phyloP scores from a whole-genome alignment of 768 basidiomycete species.

The Neoboletus magnificus region DNA sequence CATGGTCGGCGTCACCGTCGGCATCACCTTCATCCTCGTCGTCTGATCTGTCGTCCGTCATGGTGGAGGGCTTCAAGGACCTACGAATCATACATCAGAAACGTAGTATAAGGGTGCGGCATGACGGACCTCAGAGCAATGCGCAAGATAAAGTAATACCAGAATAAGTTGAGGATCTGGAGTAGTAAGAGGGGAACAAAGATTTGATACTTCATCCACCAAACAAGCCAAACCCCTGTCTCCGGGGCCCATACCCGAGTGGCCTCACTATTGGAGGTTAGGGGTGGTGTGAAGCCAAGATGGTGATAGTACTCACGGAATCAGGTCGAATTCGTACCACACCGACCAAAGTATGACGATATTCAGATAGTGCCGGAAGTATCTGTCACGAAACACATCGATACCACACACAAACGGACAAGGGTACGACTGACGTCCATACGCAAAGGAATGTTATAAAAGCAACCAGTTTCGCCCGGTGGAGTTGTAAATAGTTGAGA shows the following conservation, averaged over 20 bases:
- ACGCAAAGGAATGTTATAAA: slow-evolving; percentile 65
- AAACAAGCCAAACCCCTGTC: slow-evolving; percentile 64
- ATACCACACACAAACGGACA: neutral
- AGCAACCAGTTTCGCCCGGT: slow-evolving; percentile 55
- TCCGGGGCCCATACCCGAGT: slow-evolving; percentile 55
- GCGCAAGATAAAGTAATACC: slow-evolving; percentile 84
- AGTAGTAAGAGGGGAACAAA: slow-evolving; percentile 72
- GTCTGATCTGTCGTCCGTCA: slow-evolving; percentile 78
- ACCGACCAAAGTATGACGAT: slow-evolving; percentile 84
- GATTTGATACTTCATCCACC: slow-evolving; percentile 83
- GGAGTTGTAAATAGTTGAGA: slow-evolving; percentile 78
- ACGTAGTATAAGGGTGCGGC: neutral
- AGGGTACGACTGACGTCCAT: slow-evolving; percentile 68
- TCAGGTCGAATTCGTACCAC: slow-evolving; percentile 69
- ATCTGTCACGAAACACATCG: slow-evolving; percentile 43
- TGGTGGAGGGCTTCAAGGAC: slow-evolving; percentile 43
- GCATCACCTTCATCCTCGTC: slow-evolving; percentile 58
- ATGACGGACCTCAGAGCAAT: slow-evolving; percentile 64
- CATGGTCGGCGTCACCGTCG: slow-evolving; percentile 22
- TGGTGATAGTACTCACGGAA: slow-evolving; percentile 56
- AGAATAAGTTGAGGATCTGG: slow-evolving; percentile 86
- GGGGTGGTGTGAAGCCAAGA: neutral
- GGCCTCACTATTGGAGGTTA: slow-evolving; percentile 40
- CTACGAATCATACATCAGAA: slow-evolving; percentile 35
- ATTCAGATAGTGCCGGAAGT: slow-evolving; percentile 93